A percentile compares a stretch with the other conserved stretches of the same genome.
Conservation (phyloP, 176 grass and related monocot species). For the Pontederia crassipes region DNA sequence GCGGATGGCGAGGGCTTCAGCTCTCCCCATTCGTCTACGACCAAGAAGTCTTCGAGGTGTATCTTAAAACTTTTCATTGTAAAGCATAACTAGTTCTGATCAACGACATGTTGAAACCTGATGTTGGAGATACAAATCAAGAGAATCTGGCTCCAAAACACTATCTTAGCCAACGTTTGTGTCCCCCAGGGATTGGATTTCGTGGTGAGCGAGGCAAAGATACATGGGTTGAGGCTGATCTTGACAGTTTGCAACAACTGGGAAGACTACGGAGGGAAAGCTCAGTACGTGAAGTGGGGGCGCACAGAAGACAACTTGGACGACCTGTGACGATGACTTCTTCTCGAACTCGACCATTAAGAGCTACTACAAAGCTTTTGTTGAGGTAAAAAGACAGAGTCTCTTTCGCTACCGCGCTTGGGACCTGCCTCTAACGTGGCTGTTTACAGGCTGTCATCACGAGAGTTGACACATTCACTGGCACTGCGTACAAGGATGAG, state of each 20-base stretch:
- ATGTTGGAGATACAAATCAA: neutral
- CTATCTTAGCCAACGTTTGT: no score
- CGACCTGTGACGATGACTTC: constrained; percentile 53
- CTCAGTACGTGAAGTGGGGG: constrained; percentile 55
- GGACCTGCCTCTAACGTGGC: no score
- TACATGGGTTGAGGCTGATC: constrained; percentile 33
- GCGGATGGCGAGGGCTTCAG: constrained; percentile 56
- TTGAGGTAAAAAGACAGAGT: constrained; percentile 60
- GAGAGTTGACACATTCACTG: constrained; percentile 64
- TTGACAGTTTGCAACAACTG: constrained; percentile 53
- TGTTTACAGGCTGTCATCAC: constrained; percentile 45
- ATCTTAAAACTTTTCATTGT: neutral
- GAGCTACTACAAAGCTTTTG: constrained; percentile 77
- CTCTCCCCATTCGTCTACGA: constrained; percentile 39
- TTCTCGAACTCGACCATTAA: constrained; percentile 62
- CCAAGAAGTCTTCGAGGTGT: constrained; percentile 56
- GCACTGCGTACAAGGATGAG: constrained; percentile 64
- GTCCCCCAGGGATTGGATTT: constrained; percentile 38
- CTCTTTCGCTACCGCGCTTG: no score
- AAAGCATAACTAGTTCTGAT: neutral
- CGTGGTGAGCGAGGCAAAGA: constrained; percentile 67
- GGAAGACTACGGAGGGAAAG: no score
- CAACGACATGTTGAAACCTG: no score
- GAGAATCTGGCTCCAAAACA: no score
- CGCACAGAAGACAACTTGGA: constrained; percentile 31